These are phyloP conservation scores for Dimargaris verticillata DNA, from an alignment of 192 early-diverging fungal species.

Conservation along the genomic window DNA sequence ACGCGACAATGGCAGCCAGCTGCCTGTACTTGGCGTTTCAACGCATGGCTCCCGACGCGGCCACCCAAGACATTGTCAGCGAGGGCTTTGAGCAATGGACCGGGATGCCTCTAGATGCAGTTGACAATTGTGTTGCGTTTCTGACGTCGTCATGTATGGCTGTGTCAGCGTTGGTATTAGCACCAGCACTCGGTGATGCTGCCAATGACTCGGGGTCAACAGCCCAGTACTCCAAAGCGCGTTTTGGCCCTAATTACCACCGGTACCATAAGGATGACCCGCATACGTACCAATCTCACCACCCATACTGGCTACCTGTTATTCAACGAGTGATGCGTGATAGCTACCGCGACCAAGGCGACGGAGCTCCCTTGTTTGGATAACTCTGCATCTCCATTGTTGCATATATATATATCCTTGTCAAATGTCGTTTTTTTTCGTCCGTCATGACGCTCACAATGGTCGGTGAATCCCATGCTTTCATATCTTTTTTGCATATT, in stretches of 20 bases:
- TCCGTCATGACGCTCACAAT: too few relatives aligned
- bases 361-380: too few relatives aligned
- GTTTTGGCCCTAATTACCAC: slow-evolving; percentile 2
- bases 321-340: slow-evolving; percentile 2
- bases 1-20: slow-evolving; percentile 25
- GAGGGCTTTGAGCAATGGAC: neutral
- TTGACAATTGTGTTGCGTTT: too few relatives aligned
- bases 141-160: neutral
- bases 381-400: too few relatives aligned
- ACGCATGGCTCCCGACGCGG: neutral
- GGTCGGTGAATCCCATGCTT: too few relatives aligned
- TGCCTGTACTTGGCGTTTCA: slow-evolving; percentile 22
- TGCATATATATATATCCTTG: too few relatives aligned
- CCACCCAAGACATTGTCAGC: neutral
- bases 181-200: neutral
- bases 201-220: neutral
- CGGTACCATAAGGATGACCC: slow-evolving; percentile 1
- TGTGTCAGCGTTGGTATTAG: neutral
- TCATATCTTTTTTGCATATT: too few relatives aligned
- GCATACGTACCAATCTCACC: slow-evolving; percentile 7
- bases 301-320: neutral
- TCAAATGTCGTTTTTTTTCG: too few relatives aligned
- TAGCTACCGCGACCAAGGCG: too few relatives aligned
- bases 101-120: too few relatives aligned
- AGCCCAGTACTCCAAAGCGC: neutral